Evolutionary conservation across 2,329 filamentous ascomycete genomes (phyloP), one percentile per base, ranked within the genome.

Genomic region (Clonostachys rhizophaga): DNA sequence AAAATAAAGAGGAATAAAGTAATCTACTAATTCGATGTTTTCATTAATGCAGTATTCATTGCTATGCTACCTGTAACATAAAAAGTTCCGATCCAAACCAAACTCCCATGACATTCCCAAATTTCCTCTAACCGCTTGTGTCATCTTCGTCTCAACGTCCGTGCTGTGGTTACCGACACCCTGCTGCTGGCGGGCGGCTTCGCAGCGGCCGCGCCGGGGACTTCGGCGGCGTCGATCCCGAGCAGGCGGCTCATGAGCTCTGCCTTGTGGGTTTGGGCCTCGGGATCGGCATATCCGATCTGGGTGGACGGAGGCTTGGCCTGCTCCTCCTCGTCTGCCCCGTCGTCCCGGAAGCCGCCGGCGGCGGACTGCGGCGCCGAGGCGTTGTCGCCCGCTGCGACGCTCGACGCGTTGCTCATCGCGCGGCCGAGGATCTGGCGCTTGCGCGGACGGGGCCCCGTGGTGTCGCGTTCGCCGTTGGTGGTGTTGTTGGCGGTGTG

Each of bases 391-490:
- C 24, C 24, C 4, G 24, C 24, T n/a, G 57, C 58, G 45, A 65
- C 74, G 46, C 76, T 79, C 3, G 79, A 83, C 4, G 70, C 71
- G 55, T 82, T 83, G 63, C 78, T 82, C 30, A 77, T 62, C 4
- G 78, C 81, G 11, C 81, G 75, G 6, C 81, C 81, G 4, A 84
- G 65, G 47, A 84, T 75, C 46, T 74, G 68, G 11, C 77, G 74
- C 45, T 71, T 67, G 2, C 70, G 54, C 46, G 63, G 54, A 16
- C 60, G 52, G 46, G 60, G 41, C 45, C 47, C n/a, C 53, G 40
- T 35, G 39, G 40, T 50, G 35, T 24, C 16, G 10, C 14, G 14
- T 42, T 41, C 42, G 39, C 34, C 42, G 40, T 34, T 44, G 48
- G 40, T 50, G 5, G 49, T 45, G 16, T 52, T 45, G 16, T 52